Conservation (phyloP, 352 stramenopile species). For the Phytophthora pseudosyringae region DNA sequence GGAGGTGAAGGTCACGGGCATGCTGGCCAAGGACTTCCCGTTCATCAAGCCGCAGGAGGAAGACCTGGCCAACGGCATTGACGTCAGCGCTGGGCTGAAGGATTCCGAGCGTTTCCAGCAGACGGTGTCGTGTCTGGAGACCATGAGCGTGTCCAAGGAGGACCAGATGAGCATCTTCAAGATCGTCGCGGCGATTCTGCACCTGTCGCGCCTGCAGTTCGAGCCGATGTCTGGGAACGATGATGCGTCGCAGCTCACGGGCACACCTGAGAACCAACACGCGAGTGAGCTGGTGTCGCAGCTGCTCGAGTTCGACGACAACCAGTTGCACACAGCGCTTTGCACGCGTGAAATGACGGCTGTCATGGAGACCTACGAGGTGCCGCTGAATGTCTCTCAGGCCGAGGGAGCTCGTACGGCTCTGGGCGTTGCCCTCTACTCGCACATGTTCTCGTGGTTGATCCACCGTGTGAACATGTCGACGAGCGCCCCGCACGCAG, state of each 20-base stretch:
- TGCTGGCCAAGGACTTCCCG: slow-evolving; percentile 82
- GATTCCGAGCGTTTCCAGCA: slow-evolving; percentile 76
- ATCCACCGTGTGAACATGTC: slow-evolving; percentile 90
- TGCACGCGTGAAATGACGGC: slow-evolving; percentile 85
- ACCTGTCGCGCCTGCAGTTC: slow-evolving; percentile 83
- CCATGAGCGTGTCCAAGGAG: slow-evolving; percentile 68
- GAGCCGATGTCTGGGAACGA: slow-evolving; percentile 60
- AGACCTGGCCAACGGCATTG: slow-evolving; percentile 32
- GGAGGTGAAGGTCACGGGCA: slow-evolving; percentile 74
- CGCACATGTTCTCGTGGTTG: slow-evolving; percentile 96
- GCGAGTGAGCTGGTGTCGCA: slow-evolving; percentile 61
- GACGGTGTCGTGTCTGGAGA: slow-evolving; percentile 81
- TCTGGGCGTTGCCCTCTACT: slow-evolving; percentile 91
- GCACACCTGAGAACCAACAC: slow-evolving; percentile 55
- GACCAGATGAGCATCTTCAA: slow-evolving; percentile 84
- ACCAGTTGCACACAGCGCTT: slow-evolving; percentile 74
- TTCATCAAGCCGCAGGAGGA: slow-evolving; percentile 65
- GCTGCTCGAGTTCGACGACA: slow-evolving; percentile 68
- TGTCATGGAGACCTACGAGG: slow-evolving; percentile 82
- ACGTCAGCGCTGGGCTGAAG: slow-evolving; percentile 68
- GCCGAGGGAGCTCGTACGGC: slow-evolving; percentile 80
- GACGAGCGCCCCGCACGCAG: slow-evolving; percentile 58
- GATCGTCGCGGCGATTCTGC: slow-evolving; percentile 82
- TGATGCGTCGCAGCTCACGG: slow-evolving; percentile 66
- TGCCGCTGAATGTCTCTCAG: slow-evolving; percentile 86